Evolutionary conservation across 768 basidiomycete species (phyloP), one percentile per base, ranked within the genome.

Genomic region (Termitomyces sp.): DNA sequence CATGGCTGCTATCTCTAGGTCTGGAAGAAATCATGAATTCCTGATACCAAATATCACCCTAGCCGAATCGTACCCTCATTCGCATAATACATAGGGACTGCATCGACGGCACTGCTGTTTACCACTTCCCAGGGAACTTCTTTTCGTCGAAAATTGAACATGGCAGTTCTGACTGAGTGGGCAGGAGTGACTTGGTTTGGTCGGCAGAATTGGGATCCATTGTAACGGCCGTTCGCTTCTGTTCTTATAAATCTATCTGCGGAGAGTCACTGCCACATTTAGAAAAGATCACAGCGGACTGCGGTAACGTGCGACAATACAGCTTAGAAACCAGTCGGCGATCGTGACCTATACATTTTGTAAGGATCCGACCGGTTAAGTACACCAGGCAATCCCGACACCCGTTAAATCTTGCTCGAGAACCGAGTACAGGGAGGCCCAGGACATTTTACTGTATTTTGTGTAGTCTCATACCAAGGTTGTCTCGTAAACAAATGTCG

Each of bases 71-170:
- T 56, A 84, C 83, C 83, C 65, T 78, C 76, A 60, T 86, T 81
- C 52, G 82, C 83, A 60, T 82, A 78, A 68, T 82, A 87, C 68
- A 79, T 81, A 17, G 80, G 74, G 14, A 90, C 79, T 26, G 89
- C 84, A 46, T 84, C 79, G 49, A 91, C 81, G 33, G 74, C 70
- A 64, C 79, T 81, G 65, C 76, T 82, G 56, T 84, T 83, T 30
- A 90, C 85, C 42, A 91, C 88, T 71, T 91, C 89, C 89, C 89
- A 91, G 38, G 87, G 81, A 9, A 72, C 71, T 64, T 86, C 81
- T 60, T 76, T 80, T 58, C 82, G 77, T 59, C 81, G 78, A 62
- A 86, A 79, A 23, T 61, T 71, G 62, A 78, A 73, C 62, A 78
- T 69, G 66, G 68, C 70, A 15, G 30, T 19, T 5, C 33, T 38